Evolutionary conservation across 768 basidiomycete species (phyloP).

Genomic region (Neoboletus magnificus): DNA sequence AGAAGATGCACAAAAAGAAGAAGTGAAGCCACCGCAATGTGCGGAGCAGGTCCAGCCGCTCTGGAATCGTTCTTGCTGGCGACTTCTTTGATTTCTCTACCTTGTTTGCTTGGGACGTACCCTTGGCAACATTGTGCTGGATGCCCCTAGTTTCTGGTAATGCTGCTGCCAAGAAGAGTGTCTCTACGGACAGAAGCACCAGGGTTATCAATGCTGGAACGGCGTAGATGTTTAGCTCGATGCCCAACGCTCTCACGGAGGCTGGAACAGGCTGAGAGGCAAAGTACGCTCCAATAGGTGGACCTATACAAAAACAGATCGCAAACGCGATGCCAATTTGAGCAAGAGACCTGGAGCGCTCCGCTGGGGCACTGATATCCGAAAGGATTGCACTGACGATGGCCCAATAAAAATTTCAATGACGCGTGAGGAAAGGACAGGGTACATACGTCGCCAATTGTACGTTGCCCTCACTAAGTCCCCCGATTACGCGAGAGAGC

Average conservation of each 20-base stretch:
- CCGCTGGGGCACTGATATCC: conserved; percentile 78
- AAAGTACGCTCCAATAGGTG: conserved; percentile 94
- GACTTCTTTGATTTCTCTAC: conserved; percentile 17
- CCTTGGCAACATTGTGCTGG: conserved; percentile 14
- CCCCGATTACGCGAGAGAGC: conserved; percentile 87
- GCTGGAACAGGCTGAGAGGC: conserved; percentile 77
- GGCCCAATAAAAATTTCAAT: not conserved
- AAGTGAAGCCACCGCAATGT: conserved; percentile 71
- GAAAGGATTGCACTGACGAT: conserved; percentile 80
- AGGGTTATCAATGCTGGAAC: conserved; percentile 85
- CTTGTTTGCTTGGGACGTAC: conserved; percentile 18
- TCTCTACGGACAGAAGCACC: conserved; percentile 74
- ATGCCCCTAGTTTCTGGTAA: conserved; percentile 85
- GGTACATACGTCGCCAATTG: conserved; percentile 84
- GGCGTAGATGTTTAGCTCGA: conserved; percentile 84
- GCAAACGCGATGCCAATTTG: conserved; percentile 96
- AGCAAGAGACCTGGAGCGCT: conserved; percentile 82
- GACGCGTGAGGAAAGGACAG: not conserved
- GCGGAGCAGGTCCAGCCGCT: conserved; percentile 56
- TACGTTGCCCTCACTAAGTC: conserved; percentile 95
- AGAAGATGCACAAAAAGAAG: conserved; percentile 85
- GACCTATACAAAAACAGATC: conserved; percentile 89
- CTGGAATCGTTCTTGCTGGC: conserved; percentile 30
- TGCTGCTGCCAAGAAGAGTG: conserved; percentile 64
- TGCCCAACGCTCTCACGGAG: conserved; percentile 50